Base-by-base conservation (phyloP, 2,329 filamentous ascomycete genomes). In the Beauveria caledonica region DNA sequence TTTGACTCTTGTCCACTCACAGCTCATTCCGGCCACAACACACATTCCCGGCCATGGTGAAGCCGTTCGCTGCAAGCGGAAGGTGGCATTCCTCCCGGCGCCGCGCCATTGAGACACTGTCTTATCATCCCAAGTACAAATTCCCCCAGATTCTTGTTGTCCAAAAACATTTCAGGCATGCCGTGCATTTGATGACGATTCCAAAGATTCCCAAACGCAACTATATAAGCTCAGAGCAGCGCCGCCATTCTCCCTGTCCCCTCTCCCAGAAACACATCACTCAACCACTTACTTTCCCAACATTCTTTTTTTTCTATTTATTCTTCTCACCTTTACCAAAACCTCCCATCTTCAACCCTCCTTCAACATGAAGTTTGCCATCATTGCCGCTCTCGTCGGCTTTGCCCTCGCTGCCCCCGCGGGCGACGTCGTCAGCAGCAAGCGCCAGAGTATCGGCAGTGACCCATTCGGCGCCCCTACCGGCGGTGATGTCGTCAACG, bases 321-420 rank as follows among this genome's bases (percentile, higher is more conserved):
- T n/a, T n/a, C n/a, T 36, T 27, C 21, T 44, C 36, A 54, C 29
- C 29, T 11, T 3, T 6, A 19, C 9, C 29, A 3, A 36, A 21
- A 15, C 11, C 33, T n/a, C 33, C 33, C 5, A 36, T 13, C 33
- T 29, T 7, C 7, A 52, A 36, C 9, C 17, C 27, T n/a, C 39
- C 23, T n/a, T 39, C 42, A 48, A 33, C 5, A 57, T 57, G 53
- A 57, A 57, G 42, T 57, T 57, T 19, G 44, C 53, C 29, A 46
- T 57, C 23, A 19, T 57, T 39, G 44, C 53, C 36, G 7, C 29
- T 48, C 44, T 57, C 3, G 10, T 57, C 42, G 42, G 42, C 53
- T 15, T 46, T 39, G 53, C 53, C 27, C n/a, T 46, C 40, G 53
- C 53, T 17, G 40, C 42, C 15, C 53, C 53, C n/a, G 27, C 42